A percentile compares a stretch with the other conserved stretches of the same genome.
These are phyloP conservation scores for Agrocybe pediades DNA, from an alignment of 768 basidiomycete species.

Conservation along the genomic window DNA sequence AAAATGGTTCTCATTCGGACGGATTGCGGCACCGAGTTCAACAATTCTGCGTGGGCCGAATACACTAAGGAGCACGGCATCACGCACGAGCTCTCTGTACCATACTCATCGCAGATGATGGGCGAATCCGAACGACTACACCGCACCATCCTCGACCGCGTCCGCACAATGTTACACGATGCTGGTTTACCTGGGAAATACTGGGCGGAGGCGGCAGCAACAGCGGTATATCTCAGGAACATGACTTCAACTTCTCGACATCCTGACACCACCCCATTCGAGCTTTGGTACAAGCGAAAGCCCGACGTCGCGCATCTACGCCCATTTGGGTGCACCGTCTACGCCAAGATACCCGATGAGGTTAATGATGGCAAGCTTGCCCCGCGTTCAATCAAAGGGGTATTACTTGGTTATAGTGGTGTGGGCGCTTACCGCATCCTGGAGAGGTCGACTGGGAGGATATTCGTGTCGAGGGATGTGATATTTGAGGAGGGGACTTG, in stretches of 20 bases:
- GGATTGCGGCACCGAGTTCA: constrained; percentile 13
- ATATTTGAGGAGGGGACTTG: constrained; percentile 25
- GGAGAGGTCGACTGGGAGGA: constrained; percentile 5
- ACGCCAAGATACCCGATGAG: constrained; percentile 26
- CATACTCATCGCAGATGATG: constrained; percentile 31
- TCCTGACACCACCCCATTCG: constrained; percentile 11
- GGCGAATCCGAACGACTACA: constrained; percentile 30
- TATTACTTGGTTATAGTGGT: constrained; percentile 24
- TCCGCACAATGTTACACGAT: constrained; percentile 22
- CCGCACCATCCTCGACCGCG: constrained; percentile 24
- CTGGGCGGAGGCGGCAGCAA: constrained; percentile 16
- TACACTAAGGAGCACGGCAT: constrained; percentile 6
- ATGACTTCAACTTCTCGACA: constrained; percentile 9
- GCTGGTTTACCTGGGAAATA: constrained; percentile 17
- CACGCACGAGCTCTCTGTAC: constrained; percentile 19
- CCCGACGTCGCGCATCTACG: constrained; percentile 29
- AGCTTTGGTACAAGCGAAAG: constrained; percentile 15
- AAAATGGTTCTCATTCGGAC: background rate
- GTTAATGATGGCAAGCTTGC: constrained; percentile 9
- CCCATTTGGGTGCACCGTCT: constrained; percentile 31
- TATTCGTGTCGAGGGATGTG: constrained; percentile 20
- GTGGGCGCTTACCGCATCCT: constrained; percentile 20
- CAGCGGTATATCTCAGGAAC: constrained; percentile 9
- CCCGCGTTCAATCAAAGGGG: constrained; percentile 16
- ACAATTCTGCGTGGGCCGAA: background rate